Conservation (phyloP, 2,329 filamentous ascomycete genomes). For the Trichoderma harzianum region DNA sequence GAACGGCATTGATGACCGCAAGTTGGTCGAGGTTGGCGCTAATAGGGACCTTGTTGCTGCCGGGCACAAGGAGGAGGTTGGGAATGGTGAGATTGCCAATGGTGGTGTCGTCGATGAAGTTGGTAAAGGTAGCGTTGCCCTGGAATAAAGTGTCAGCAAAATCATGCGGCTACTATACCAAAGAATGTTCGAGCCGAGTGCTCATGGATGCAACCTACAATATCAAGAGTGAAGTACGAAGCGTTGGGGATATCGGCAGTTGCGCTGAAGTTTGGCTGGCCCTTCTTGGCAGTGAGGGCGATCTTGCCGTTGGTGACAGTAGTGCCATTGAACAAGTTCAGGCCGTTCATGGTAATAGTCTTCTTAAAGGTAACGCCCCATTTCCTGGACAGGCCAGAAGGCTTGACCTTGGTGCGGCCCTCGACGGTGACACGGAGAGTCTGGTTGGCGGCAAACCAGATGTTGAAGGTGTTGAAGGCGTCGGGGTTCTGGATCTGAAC, state of each 20-base stretch:
- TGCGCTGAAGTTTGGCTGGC: constrained; percentile 59
- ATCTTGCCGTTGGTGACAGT: constrained; percentile 50
- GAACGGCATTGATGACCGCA: constrained; percentile 40
- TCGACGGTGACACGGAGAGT: constrained; percentile 48
- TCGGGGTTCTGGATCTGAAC: constrained; percentile 44
- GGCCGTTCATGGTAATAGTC: constrained; percentile 47
- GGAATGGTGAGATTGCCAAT: constrained; percentile 58
- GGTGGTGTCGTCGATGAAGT: constrained; percentile 47
- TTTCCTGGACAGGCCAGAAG: constrained; percentile 46
- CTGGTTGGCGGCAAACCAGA: constrained; percentile 50
- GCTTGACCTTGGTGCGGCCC: constrained; percentile 51
- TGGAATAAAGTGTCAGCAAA: constrained; percentile 27
- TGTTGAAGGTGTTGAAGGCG: constrained; percentile 55
- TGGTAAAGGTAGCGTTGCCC: constrained; percentile 62
- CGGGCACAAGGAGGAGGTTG: constrained; percentile 57
- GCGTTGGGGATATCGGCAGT: constrained; percentile 60
- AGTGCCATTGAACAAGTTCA: constrained; percentile 56
- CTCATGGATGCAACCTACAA: constrained; percentile 44
- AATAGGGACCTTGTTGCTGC: constrained; percentile 54
- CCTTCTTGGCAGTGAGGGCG: constrained; percentile 35
- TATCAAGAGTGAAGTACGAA: constrained; percentile 60
- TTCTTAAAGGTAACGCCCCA: constrained; percentile 56
- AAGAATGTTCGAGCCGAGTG: neutral
- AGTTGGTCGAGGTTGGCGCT: constrained; percentile 51
- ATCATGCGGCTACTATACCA: neutral